Percentiles rank a stretch among this genome's conserved stretches.
These are phyloP conservation scores for Phytophthora cactorum DNA, from an alignment of 352 stramenopile species.

Conservation along the genomic window DNA sequence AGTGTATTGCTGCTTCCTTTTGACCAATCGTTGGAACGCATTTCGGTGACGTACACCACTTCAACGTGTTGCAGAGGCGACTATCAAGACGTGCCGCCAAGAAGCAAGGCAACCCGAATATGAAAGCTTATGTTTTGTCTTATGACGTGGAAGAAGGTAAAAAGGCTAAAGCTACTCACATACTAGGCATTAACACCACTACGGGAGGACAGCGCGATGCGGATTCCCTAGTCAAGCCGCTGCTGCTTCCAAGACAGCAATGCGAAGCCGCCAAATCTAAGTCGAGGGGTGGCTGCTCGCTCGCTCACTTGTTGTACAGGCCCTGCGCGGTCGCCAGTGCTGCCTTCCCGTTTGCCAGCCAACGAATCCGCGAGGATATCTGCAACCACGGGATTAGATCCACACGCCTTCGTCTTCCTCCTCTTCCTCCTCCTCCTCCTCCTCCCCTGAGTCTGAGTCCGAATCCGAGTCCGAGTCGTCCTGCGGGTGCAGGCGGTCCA, in stretches of 20 bases:
- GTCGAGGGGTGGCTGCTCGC: slow-evolving; percentile 27
- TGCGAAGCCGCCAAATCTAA: slow-evolving; percentile 39
- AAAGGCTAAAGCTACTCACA: slow-evolving; percentile 48
- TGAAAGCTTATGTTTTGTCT: slow-evolving; percentile 37
- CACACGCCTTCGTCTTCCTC: slow-evolving; percentile 83
- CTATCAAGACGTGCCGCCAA: slow-evolving; percentile 3
- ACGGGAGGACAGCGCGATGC: slow-evolving; percentile 21
- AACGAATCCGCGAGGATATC: slow-evolving; percentile 9
- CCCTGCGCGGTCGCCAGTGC: slow-evolving; percentile 8
- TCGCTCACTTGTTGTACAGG: slow-evolving; percentile 33
- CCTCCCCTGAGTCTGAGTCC: slow-evolving; percentile 63
- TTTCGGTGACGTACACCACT: slow-evolving; percentile 16
- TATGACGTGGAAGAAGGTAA: slow-evolving; percentile 14
- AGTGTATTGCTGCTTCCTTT: neutral
- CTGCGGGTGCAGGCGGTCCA: slow-evolving; percentile 80
- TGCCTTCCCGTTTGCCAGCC: slow-evolving; percentile 25
- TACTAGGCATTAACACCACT: slow-evolving; percentile 43
- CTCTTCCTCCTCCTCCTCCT: slow-evolving; percentile 58
- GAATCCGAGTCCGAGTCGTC: slow-evolving; percentile 85
- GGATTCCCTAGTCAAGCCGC: slow-evolving; percentile 20
- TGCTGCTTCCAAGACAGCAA: slow-evolving; percentile 25
- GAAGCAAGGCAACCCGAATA: slow-evolving; percentile 21
- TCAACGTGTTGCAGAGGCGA: slow-evolving; percentile 8
- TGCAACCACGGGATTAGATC: slow-evolving; percentile 62
- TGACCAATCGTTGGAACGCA: slow-evolving; percentile 2